Percentiles rank a stretch among this genome's conserved stretches.
phyloP scores from a whole-genome alignment of 2,329 filamentous ascomycete genomes.

The Grosmannia clavigera region DNA sequence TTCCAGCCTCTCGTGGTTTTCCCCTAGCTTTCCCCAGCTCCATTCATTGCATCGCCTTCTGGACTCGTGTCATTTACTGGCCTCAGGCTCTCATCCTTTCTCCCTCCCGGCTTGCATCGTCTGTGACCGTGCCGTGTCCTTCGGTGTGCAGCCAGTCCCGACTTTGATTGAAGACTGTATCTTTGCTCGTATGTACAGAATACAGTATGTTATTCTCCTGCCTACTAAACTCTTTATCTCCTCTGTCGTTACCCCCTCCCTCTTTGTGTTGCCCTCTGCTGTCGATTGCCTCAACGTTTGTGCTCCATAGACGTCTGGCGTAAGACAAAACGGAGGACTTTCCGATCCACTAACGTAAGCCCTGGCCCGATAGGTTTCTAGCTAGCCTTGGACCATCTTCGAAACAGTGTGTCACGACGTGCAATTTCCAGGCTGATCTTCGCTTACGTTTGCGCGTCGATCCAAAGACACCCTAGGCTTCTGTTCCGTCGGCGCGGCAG shows the following conservation, averaged over 20 bases:
- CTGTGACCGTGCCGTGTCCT: background rate
- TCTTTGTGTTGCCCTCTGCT: background rate
- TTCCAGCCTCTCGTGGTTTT: background rate
- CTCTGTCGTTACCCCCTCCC: background rate
- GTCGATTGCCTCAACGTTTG: background rate
- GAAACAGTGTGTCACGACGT: background rate
- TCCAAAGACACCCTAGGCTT: background rate
- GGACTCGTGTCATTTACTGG: background rate
- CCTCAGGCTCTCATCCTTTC: background rate
- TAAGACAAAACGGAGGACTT: background rate
- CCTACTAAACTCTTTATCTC: background rate
- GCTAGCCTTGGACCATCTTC: background rate
- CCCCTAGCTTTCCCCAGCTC: background rate
- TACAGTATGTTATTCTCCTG: background rate
- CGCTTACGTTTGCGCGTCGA: slow-evolving; percentile 5
- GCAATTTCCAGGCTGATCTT: slow-evolving; percentile 4
- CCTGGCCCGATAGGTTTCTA: background rate
- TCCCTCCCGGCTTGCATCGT: background rate
- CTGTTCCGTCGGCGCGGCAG: background rate
- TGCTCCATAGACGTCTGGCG: background rate
- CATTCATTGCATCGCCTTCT: background rate
- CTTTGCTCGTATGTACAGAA: background rate
- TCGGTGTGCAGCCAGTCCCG: background rate
- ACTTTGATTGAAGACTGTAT: background rate
- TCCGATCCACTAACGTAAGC: background rate